phyloP scores from a whole-genome alignment of 495 filamentous ascomycete genomes.

The Alectoria sarmentosa region DNA sequence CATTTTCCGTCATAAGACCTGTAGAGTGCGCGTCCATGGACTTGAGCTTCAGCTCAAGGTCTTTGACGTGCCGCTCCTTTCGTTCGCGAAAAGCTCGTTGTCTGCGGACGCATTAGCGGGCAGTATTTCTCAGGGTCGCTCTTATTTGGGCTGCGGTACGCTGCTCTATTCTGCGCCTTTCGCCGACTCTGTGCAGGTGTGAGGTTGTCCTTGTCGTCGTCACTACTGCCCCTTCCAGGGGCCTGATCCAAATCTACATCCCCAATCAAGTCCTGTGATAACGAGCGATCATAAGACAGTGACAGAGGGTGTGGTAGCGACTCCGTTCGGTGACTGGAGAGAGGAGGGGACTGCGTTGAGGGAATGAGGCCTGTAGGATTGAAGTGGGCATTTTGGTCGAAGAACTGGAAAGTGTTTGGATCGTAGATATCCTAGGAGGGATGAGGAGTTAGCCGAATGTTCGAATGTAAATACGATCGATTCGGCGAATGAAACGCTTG shows the following conservation, averaged over 20 bases:
- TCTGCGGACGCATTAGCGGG: conserved; percentile 39
- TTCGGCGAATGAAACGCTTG: background rate
- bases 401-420: conserved; percentile 31
- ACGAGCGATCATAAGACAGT: conserved; percentile 26
- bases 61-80: conserved; percentile 88
- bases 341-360: conserved; percentile 41
- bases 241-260: conserved; percentile 34
- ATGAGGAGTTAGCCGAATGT: background rate
- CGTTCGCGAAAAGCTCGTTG: conserved; percentile 96
- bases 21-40: conserved; percentile 55
- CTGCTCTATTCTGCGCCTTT: conserved; percentile 94
- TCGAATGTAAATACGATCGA: too few relatives aligned
- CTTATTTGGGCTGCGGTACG: conserved; percentile 52
- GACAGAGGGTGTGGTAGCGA: conserved; percentile 31
- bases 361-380: conserved; percentile 31
- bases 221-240: conserved; percentile 38
- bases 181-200: conserved; percentile 77
- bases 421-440: conserved; percentile 22
- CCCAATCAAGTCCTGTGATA: conserved; percentile 17
- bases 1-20: conserved; percentile 62
- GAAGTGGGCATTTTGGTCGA: conserved; percentile 35
- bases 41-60: conserved; percentile 81
- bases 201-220: conserved; percentile 61
- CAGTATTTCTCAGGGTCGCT: background rate
- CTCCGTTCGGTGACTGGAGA: conserved; percentile 33